Evolutionary conservation across 2,329 filamentous ascomycete genomes (phyloP), one percentile per base, ranked within the genome.

Genomic region (Aureobasidium sp.): DNA sequence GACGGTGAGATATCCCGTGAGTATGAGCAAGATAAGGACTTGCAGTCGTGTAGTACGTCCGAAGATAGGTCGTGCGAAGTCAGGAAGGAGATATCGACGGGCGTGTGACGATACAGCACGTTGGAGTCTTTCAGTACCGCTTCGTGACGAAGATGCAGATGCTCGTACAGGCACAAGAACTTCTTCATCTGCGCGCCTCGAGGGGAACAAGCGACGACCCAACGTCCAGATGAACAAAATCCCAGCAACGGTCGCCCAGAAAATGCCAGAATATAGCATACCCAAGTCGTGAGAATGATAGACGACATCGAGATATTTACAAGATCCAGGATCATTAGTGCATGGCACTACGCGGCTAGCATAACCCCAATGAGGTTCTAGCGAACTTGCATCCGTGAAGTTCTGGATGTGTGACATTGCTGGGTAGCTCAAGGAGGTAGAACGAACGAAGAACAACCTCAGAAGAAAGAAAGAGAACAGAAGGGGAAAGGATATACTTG

Each of bases 41-140:
- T 91, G 88, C 5, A 90, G 77, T 23, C 87, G 80, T 0, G 86
- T 89, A 1, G 86, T 85, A 64, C 84, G 80, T 29, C 88, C 87
- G 66, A 91, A 90, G 59, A 90, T 68, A 1, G 80, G 72, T 2
- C 80, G 79, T 42, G 57, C 23, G 59, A 90, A 68, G 66, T 89
- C 86, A 0, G 84, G 84, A 1, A 91, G 80, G 1, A 91, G 76
- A 67, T 82, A 79, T 37, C 75, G 77, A 17, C 84, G 77, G 17
- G 72, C 68, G 4, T 74, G 70, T 0, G 82, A 73, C 15, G 74
- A 68, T n/a, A 79, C 62, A 1, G 82, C 73, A 42, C n/a, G 23
- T 26, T 51, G 36, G 2, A 50, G n/a, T 42, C 57, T 15, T n/a
- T 39, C 42, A 9, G 41, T 27, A 17, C 72, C 68, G 3, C 74